Conservation (phyloP, 225 moss, liverwort and hornwort genomes). For the Thuidium tamariscinum region DNA sequence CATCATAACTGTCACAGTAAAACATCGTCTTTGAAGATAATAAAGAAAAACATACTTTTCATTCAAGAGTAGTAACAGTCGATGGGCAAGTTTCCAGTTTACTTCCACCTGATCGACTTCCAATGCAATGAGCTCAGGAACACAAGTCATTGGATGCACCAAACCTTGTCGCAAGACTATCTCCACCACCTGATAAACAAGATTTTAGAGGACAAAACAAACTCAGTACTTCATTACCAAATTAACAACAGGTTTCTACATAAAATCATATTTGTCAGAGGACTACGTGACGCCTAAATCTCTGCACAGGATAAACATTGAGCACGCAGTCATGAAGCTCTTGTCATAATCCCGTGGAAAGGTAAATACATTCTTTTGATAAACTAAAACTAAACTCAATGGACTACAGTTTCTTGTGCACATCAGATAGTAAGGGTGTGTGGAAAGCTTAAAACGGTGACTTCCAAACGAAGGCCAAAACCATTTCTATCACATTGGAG, state of each 20-base stretch:
- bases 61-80: conserved; percentile 68
- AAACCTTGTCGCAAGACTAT: conserved; percentile 93
- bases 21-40: neutral
- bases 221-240: neutral
- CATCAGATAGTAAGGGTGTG: neutral
- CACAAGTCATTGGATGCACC: conserved; percentile 95
- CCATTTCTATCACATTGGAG: neutral
- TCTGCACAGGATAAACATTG: neutral
- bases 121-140: conserved; percentile 86
- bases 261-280: neutral
- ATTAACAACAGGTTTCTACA: neutral
- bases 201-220: neutral
- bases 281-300: neutral
- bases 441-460: neutral
- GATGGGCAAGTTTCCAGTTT: conserved; percentile 88
- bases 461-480: neutral
- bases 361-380: neutral
- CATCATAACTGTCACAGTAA: neutral
- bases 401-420: neutral
- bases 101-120: conserved; percentile 76
- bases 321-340: neutral
- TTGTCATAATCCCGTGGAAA: neutral
- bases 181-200: conserved; percentile 57
- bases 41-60: conserved; percentile 53
- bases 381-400: neutral